These are phyloP conservation scores for Beauveria rudraprayagi DNA, from an alignment of 2,329 filamentous ascomycete genomes.

Conservation along the genomic window DNA sequence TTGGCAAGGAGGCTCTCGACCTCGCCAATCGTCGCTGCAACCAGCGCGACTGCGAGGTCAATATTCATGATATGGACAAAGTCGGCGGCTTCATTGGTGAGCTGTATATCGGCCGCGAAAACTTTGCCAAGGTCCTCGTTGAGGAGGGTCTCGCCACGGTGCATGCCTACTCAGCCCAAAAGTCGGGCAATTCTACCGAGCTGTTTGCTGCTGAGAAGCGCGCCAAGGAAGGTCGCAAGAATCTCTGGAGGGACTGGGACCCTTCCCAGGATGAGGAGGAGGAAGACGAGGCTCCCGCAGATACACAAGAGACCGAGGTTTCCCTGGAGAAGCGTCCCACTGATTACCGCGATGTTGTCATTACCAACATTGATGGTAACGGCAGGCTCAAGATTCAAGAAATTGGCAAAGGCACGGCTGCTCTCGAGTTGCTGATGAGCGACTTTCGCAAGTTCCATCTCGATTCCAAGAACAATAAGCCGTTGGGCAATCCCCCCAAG, in stretches of 20 bases:
- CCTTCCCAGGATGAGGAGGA: constrained; percentile 70
- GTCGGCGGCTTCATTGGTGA: constrained; percentile 95
- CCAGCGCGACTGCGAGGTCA: constrained; percentile 93
- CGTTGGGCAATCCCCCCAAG: constrained; percentile 72
- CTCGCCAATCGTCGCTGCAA: constrained; percentile 81
- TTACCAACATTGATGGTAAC: constrained; percentile 80
- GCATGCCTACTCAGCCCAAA: constrained; percentile 91
- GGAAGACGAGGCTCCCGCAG: constrained; percentile 43
- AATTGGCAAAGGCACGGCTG: constrained; percentile 76
- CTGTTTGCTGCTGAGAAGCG: constrained; percentile 79
- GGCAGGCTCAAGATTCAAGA: constrained; percentile 87
- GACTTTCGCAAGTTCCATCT: constrained; percentile 88
- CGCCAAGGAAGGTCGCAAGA: constrained; percentile 83
- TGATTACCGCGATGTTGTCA: constrained; percentile 88
- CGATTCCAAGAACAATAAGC: constrained; percentile 68
- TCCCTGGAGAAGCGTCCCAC: constrained; percentile 56
- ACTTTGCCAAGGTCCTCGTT: constrained; percentile 84
- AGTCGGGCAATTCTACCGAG: constrained; percentile 81
- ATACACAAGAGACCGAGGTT: constrained; percentile 39
- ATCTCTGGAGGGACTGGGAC: constrained; percentile 90
- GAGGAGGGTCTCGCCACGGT: constrained; percentile 92
- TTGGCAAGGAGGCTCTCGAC: constrained; percentile 89
- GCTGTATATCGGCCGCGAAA: constrained; percentile 88
- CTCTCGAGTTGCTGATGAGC: constrained; percentile 80
- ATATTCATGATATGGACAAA: constrained; percentile 92